Evolutionary conservation across 2,329 filamentous ascomycete species (phyloP).

Genomic region (Macrophomina pseudophaseolina): DNA sequence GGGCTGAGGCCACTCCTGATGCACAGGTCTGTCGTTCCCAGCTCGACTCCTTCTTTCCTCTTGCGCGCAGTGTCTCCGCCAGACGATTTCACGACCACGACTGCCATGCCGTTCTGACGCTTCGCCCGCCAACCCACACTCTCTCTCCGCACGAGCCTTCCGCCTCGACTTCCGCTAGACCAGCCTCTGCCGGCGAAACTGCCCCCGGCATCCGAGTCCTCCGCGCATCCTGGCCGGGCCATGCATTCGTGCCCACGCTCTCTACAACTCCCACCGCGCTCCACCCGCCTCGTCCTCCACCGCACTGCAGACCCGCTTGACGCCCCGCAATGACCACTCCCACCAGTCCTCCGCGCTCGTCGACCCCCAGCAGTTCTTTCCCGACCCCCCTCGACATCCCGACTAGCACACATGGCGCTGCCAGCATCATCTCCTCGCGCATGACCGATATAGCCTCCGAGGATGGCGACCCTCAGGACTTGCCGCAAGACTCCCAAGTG

Average conservation of each 20-base stretch:
- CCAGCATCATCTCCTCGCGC: constrained; percentile 33
- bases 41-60: constrained; percentile 8
- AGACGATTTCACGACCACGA: background rate
- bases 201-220: constrained; percentile 15
- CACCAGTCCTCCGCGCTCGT: constrained; percentile 39
- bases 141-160: constrained; percentile 21
- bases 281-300: constrained; percentile 29
- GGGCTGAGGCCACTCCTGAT: constrained; percentile 15
- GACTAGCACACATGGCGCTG: constrained; percentile 6
- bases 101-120: constrained; percentile 21
- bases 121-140: constrained; percentile 14
- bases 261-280: constrained; percentile 29
- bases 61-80: constrained; percentile 11
- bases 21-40: background rate
- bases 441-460: constrained; percentile 68
- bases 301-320: constrained; percentile 26
- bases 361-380: constrained; percentile 29
- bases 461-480: constrained; percentile 48
- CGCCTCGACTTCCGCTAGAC: constrained; percentile 2
- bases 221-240: constrained; percentile 10
- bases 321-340: constrained; percentile 33
- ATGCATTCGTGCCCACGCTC: constrained; percentile 25
- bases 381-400: constrained; percentile 32
- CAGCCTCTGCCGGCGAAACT: constrained; percentile 1
- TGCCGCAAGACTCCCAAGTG: constrained; percentile 36